These are phyloP conservation scores for Polygonum aviculare DNA, from an alignment of 148 eudicot genomes.

Conservation along the genomic window DNA sequence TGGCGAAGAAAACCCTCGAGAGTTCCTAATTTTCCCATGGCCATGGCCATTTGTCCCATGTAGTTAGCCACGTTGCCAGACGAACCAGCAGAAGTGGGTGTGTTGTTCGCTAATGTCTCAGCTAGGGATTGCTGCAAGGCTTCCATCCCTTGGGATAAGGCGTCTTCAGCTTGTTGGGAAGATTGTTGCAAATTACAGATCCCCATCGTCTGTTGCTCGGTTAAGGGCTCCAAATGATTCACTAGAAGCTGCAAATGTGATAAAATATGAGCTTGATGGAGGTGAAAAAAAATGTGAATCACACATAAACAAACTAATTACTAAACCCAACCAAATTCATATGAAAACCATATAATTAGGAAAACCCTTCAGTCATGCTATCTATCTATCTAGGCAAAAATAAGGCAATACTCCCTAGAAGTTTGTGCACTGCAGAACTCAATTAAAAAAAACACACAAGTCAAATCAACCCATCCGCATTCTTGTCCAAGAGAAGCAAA, in stretches of 20 bases:
- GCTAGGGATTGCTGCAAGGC: conserved; percentile 88
- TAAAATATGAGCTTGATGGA: not conserved
- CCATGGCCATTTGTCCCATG: conserved; percentile 99
- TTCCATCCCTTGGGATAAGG: conserved; percentile 96
- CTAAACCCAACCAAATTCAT: not conserved
- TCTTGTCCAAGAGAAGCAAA: not conserved
- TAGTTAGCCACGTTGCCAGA: conserved; percentile 89
- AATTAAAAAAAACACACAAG: not conserved
- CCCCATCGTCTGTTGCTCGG: conserved; percentile 75
- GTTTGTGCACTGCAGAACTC: not conserved
- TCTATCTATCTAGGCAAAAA: not conserved
- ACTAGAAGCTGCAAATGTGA: conserved; percentile 58
- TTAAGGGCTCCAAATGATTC: conserved; percentile 80
- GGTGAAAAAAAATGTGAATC: not conserved
- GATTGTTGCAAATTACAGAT: conserved; percentile 77
- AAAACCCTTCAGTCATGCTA: too few species aligned
- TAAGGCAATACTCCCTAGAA: not conserved
- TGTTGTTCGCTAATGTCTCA: conserved; percentile 67
- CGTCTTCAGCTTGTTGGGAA: conserved; percentile 94
- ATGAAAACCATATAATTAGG: too few species aligned
- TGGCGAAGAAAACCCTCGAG: conserved; percentile 90
- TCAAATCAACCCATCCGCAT: not conserved
- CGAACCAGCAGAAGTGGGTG: conserved; percentile 50
- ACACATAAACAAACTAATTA: not conserved
- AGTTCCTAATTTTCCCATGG: conserved; percentile 98